Evolutionary conservation across 164 flowering plant genomes (phyloP).

Genomic region (Euptelea pleiosperma): DNA sequence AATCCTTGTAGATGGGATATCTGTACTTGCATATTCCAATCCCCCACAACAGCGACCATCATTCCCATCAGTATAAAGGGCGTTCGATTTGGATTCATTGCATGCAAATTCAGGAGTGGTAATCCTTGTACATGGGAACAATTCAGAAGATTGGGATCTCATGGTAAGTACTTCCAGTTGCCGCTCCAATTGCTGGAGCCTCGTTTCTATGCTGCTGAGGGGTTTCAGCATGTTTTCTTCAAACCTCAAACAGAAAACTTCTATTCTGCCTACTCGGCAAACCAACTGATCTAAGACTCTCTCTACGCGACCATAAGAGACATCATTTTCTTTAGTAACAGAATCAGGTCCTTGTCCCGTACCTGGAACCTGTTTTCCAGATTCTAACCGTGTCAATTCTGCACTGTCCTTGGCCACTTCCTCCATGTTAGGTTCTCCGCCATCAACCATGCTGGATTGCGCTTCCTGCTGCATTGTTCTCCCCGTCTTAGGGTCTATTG

Average conservation of each 20-base stretch:
- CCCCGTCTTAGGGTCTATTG: conserved; percentile 7
- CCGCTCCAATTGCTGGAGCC: conserved; percentile 67
- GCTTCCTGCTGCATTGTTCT: conserved; percentile 19
- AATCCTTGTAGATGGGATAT: conserved; percentile 6
- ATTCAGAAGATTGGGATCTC: conserved; percentile 27
- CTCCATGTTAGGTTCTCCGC: neutral
- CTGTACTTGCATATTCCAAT: neutral
- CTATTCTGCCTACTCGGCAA: conserved; percentile 63
- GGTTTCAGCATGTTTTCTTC: conserved; percentile 82
- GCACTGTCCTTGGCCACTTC: conserved; percentile 2
- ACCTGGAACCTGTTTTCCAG: conserved; percentile 17
- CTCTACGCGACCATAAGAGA: conserved; percentile 29
- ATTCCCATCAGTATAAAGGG: conserved; percentile 11
- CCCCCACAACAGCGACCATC: neutral
- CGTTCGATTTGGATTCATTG: conserved; percentile 9
- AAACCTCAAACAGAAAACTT: conserved; percentile 56
- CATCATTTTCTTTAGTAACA: conserved; percentile 13
- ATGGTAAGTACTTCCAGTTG: conserved; percentile 49
- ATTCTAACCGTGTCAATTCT: conserved; percentile 12
- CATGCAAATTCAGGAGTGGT: conserved; percentile 15
- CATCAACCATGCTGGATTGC: conserved; percentile 7
- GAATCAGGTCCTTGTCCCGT: conserved; percentile 17
- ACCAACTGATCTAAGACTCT: conserved; percentile 58
- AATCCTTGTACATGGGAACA: conserved; percentile 33
- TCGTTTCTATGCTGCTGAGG: conserved; percentile 55